phyloP scores from a whole-genome alignment of 2,329 filamentous ascomycete genomes.

The Leptographium lundbergii region DNA sequence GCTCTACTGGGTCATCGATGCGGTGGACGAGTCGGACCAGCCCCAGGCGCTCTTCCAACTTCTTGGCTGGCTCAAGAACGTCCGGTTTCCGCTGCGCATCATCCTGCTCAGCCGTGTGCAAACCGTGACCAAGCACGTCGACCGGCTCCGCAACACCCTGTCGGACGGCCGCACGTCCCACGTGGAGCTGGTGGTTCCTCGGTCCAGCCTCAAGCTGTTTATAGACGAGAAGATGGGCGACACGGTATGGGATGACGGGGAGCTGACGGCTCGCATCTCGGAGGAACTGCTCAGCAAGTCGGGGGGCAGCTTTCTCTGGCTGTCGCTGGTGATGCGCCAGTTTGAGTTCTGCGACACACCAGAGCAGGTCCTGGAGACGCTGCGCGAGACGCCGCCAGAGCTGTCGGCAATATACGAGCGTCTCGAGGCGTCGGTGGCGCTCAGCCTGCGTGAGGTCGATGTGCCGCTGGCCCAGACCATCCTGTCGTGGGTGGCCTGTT shows the following conservation, averaged over 20 bases:
- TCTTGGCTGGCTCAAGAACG: background rate
- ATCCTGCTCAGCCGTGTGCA: background rate
- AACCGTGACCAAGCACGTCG: background rate
- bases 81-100: background rate
- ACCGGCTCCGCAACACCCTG: background rate
- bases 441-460: background rate
- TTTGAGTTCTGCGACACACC: background rate
- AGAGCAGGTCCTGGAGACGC: background rate
- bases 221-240: background rate
- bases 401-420: background rate
- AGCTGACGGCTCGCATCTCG: background rate
- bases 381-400: background rate
- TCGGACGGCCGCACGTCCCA: background rate
- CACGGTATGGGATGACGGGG: background rate
- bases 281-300: background rate
- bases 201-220: background rate
- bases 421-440: background rate
- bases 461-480: background rate
- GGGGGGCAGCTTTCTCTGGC: constrained; percentile 2
- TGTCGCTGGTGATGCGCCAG: background rate
- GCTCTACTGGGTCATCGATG: constrained; percentile 4
- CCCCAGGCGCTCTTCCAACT: background rate
- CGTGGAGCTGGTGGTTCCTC: background rate
- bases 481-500: background rate
- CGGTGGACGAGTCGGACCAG: constrained; percentile 1